phyloP scores from a whole-genome alignment of 805 yeast genomes.

The Teunomyces pallodes region DNA sequence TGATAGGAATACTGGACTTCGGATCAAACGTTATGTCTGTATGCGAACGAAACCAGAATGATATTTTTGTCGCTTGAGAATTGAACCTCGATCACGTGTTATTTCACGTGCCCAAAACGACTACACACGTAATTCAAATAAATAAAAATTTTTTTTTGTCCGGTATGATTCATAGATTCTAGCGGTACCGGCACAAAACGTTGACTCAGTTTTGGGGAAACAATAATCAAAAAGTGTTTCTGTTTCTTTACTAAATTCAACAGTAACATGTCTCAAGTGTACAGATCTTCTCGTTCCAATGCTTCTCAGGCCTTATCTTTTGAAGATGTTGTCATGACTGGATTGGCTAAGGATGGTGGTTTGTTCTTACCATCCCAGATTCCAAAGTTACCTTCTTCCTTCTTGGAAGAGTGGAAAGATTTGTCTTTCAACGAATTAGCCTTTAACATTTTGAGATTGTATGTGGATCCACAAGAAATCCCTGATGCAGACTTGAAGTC shows the following conservation, averaged over 20 bases:
- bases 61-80: not conserved
- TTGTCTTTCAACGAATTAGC: conserved; percentile 85
- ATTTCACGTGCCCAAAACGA: not conserved
- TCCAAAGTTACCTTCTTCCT: conserved; percentile 61
- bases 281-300: conserved; percentile 78
- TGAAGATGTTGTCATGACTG: conserved; percentile 82
- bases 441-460: conserved; percentile 76
- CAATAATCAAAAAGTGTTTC: not conserved
- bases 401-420: conserved; percentile 66
- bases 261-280: conserved; percentile 47
- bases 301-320: conserved; percentile 54
- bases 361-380: conserved; percentile 83
- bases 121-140: no score
- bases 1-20: not conserved
- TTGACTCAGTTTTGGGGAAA: not conserved
- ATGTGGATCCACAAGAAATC: conserved; percentile 71
- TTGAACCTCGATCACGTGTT: not conserved
- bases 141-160: not conserved
- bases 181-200: conserved; percentile 2
- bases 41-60: not conserved
- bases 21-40: not conserved
- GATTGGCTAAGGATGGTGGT: conserved; percentile 97
- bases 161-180: not conserved
- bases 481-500: conserved; percentile 62
- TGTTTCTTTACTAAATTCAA: not conserved